These are phyloP conservation scores for Sclerotiophoma versabilis DNA, from an alignment of 2,329 filamentous ascomycete species.

Conservation along the genomic window DNA sequence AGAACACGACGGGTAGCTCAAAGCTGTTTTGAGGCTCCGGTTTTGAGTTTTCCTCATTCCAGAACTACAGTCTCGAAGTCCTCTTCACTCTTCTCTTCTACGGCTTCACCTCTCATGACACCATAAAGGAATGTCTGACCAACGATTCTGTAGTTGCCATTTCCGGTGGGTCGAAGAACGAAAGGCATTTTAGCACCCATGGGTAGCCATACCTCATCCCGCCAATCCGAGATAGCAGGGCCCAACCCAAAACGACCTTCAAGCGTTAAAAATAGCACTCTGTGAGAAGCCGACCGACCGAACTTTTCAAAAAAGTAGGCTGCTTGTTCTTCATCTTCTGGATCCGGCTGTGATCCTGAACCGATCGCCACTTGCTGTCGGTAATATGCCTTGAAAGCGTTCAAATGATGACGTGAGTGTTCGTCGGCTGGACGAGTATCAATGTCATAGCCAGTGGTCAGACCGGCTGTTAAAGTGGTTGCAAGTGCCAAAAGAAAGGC, in stretches of 20 bases:
- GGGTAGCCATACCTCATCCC: conserved; percentile 20
- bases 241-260: conserved; percentile 20
- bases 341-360: not conserved
- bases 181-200: conserved; percentile 19
- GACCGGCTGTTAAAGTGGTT: not conserved
- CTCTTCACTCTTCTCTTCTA: not conserved
- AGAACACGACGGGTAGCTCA: too few relatives aligned
- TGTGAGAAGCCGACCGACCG: not conserved
- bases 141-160: conserved; percentile 7
- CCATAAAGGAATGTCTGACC: conserved; percentile 20
- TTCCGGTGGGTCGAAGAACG: conserved; percentile 5
- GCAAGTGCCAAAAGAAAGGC: not conserved
- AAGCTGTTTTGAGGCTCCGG: too few relatives aligned
- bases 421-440: not conserved
- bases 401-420: not conserved
- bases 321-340: not conserved
- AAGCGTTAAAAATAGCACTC: not conserved
- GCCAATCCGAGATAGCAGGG: not conserved
- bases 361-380: not conserved
- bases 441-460: not conserved
- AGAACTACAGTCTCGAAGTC: not conserved
- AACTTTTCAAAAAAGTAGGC: not conserved
- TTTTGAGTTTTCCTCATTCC: too few relatives aligned
- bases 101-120: conserved; percentile 14
- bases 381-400: not conserved